Conservation (phyloP, 2,329 filamentous ascomycete species). For the Nothomitra cinnamomea region DNA sequence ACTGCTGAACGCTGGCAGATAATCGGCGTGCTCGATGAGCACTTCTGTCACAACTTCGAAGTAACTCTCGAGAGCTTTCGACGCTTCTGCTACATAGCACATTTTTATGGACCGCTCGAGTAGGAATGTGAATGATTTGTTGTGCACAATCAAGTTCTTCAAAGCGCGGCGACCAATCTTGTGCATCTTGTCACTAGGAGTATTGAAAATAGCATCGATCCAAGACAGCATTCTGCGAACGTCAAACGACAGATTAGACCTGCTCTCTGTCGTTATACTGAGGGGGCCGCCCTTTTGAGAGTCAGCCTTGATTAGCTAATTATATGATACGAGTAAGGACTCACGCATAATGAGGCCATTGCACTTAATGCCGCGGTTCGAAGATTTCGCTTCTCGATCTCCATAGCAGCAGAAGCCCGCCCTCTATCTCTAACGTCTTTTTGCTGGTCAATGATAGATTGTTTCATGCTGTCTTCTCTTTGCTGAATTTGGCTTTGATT, state of each 20-base stretch:
- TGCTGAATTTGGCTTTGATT: constrained; percentile 70
- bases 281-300: constrained; percentile 44
- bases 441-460: constrained; percentile 67
- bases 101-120: constrained; percentile 80
- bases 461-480: constrained; percentile 73
- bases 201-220: constrained; percentile 90
- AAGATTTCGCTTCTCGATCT: constrained; percentile 90
- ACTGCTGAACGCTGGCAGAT: constrained; percentile 78
- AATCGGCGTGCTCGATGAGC: constrained; percentile 65
- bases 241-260: constrained; percentile 78
- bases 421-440: constrained; percentile 54
- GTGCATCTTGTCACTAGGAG: constrained; percentile 80
- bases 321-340: constrained; percentile 17
- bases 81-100: constrained; percentile 67
- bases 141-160: constrained; percentile 78
- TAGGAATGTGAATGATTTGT: constrained; percentile 70
- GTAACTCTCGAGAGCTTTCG: constrained; percentile 84
- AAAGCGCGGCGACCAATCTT: constrained; percentile 75
- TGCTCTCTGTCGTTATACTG: constrained; percentile 74
- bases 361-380: constrained; percentile 80
- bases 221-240: constrained; percentile 82
- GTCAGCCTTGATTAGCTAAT: constrained; percentile 8
- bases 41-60: constrained; percentile 86
- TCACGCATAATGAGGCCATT: constrained; percentile 83
- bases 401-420: constrained; percentile 73